phyloP scores from a whole-genome alignment of 106 monocot species.

The Acorus gramineus region DNA sequence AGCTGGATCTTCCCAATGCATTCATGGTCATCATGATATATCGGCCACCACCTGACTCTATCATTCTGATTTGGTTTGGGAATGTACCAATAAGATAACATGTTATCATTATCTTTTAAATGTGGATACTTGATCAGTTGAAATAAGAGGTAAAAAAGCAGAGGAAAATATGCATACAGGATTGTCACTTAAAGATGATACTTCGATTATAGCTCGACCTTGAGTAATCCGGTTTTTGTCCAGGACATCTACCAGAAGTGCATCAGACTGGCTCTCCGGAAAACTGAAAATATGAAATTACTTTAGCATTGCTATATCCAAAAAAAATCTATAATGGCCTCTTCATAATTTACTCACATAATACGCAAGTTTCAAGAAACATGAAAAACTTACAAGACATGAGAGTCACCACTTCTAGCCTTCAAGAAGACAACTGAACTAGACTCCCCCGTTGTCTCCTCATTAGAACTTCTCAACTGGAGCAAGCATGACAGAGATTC shows the following conservation, averaged over 20 bases:
- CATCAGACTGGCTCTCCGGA: conserved; percentile 67
- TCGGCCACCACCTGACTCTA: conserved; percentile 65
- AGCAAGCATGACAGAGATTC: conserved; percentile 53
- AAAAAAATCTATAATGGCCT: too few species aligned
- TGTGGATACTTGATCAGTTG: too few species aligned
- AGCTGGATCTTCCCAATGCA: conserved; percentile 79
- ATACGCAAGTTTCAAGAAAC: too few species aligned
- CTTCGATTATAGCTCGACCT: conserved; percentile 49
- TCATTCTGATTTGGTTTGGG: conserved; percentile 29
- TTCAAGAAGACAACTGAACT: conserved; percentile 31
- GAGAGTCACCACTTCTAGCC: conserved; percentile 62
- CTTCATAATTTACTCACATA: too few species aligned
- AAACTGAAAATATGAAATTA: conserved; percentile 27
- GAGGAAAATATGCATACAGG: conserved; percentile 36
- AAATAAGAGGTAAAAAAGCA: background rate
- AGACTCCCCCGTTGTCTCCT: conserved; percentile 17
- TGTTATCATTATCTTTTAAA: too few species aligned
- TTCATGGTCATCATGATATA: conserved; percentile 49
- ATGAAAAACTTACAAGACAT: conserved; percentile 52
- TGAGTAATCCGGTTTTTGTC: conserved; percentile 29
- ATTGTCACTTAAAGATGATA: conserved; percentile 52
- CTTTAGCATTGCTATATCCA: too few species aligned
- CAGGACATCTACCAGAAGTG: conserved; percentile 54
- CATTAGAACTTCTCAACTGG: conserved; percentile 43
- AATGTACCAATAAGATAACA: background rate